phyloP scores from a whole-genome alignment of 257 asterid species.

The Solanum habrochaites region DNA sequence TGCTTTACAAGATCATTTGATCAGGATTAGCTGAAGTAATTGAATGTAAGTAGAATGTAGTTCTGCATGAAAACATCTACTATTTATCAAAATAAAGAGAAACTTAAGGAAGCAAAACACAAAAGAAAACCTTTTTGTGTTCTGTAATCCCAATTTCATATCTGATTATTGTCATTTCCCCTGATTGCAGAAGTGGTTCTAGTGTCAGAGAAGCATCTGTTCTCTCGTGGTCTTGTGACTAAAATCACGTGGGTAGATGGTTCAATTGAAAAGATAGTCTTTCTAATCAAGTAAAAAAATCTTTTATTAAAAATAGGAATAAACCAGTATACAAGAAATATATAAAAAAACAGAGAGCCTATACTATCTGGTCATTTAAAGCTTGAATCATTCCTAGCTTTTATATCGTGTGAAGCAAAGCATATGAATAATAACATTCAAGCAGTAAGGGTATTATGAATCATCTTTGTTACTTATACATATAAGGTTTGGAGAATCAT shows the following conservation, averaged over 20 bases:
- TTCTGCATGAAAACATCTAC: background rate
- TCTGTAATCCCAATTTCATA: background rate
- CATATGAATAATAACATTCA: background rate
- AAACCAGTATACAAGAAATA: background rate
- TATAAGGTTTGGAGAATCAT: background rate
- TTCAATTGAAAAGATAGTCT: background rate
- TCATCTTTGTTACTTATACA: background rate
- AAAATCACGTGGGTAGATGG: background rate
- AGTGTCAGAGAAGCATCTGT: background rate
- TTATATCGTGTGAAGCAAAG: background rate
- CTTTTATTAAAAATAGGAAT: background rate
- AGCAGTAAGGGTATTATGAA: background rate
- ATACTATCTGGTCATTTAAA: background rate
- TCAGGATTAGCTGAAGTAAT: background rate
- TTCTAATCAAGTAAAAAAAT: background rate
- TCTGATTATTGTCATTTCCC: background rate
- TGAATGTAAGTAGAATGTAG: background rate
- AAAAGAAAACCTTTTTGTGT: background rate
- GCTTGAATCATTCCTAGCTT: background rate
- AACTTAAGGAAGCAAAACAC: background rate
- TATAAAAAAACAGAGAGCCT: background rate
- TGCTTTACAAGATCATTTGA: background rate
- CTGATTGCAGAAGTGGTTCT: background rate
- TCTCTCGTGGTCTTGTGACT: background rate
- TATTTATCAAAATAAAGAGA: background rate